Evolutionary conservation across 2,329 filamentous ascomycete species (phyloP).

Genomic region (Madurella fahalii): DNA sequence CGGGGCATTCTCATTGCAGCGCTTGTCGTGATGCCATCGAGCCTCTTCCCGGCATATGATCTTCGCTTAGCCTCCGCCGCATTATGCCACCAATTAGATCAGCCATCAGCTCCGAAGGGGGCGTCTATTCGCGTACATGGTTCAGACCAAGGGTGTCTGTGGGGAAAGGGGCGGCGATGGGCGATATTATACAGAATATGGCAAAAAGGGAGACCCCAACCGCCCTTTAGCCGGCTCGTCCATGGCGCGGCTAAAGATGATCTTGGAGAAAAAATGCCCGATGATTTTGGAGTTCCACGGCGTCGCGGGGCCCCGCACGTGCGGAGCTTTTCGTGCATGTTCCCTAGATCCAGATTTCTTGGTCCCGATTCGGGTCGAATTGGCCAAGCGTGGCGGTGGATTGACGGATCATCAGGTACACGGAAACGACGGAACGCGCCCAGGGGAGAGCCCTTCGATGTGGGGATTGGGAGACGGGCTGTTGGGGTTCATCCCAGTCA

Average conservation of each 20-base stretch:
- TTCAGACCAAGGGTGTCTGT: neutral
- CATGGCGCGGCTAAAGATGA: constrained; percentile 18
- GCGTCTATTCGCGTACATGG: neutral
- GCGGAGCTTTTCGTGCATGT: constrained; percentile 1
- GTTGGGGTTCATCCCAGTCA: neutral
- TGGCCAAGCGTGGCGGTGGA: neutral
- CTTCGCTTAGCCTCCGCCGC: too few relatives aligned
- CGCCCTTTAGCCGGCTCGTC: constrained; percentile 17
- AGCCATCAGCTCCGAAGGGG: neutral
- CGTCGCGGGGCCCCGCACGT: constrained; percentile 11
- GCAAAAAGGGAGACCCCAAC: constrained; percentile 14
- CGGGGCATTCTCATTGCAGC: too few relatives aligned
- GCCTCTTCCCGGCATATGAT: too few relatives aligned
- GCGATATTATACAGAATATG: constrained; percentile 16
- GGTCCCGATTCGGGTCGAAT: neutral
- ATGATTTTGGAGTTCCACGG: constrained; percentile 6
- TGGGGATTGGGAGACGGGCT: neutral
- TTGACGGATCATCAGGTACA: neutral
- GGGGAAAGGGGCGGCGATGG: neutral
- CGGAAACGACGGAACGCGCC: neutral
- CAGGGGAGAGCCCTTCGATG: neutral
- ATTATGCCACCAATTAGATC: too few relatives aligned
- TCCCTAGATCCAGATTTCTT: neutral
- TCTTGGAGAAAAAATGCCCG: constrained; percentile 6
- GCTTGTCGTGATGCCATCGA: too few relatives aligned